Base-by-base conservation (phyloP, 1,284 basidiomycete genomes). In the Ustilago loliicola region DNA sequence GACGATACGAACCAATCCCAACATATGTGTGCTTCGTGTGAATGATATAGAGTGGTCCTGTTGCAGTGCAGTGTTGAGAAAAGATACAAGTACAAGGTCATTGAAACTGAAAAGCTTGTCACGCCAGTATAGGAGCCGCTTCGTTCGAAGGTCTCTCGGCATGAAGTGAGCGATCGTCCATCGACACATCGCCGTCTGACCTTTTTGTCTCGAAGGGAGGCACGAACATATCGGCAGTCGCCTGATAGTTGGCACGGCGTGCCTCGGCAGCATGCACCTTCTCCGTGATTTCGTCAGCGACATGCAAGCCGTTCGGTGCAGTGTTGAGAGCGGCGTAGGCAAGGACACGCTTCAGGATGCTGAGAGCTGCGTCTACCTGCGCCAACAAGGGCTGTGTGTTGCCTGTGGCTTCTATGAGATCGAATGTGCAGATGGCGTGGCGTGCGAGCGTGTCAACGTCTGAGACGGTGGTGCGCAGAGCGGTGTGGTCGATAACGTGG, bases 371-470 rank as follows among this genome's bases (percentile, higher is more conserved):
- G 17, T 74, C 69, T 0, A 69, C 48, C 36, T 59, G 52, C 27
- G 51, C 34, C 38, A 64, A 17, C 1, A 66, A 51, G 8, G 59
- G 50, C 42, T 72, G 53, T 2, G 27, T 36, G 19, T 56, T 23
- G 2, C 48, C 38, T 13, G 72, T 60, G 2, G 72, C 77, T 1
- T 64, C 55, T 2, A 66, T 36, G 9, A 79, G 42, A 38, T 75
- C 72, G 32, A 62, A 57, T 0, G 69, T 60, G 40, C 66, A 65
- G 4, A 64, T 36, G 21, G 48, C 48, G 34, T 79, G 72, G 1
- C 77, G 61, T 3, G 51, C 66, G 34, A 75, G 61, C 11, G 68
- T 53, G 30, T 79, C 77, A 3, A 79, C 45, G 23, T 79, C 77
- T 0, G 67, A 51, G 0, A 61, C 51, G 17, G n/a, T 68, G 13